Evolutionary conservation across 2,329 filamentous ascomycete species (phyloP).

Genomic region (Xylariales sp.): DNA sequence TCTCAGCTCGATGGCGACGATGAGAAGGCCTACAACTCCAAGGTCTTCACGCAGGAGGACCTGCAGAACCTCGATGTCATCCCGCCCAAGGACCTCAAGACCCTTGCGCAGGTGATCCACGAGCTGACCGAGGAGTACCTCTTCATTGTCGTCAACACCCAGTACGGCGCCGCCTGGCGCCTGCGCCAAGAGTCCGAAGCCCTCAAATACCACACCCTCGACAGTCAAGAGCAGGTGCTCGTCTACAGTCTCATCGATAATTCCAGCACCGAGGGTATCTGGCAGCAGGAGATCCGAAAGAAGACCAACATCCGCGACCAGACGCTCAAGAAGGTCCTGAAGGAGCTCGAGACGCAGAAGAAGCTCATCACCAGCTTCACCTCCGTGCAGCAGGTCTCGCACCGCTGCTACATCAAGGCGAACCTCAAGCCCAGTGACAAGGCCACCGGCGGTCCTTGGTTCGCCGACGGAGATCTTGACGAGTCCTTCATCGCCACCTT

Average conservation of each 20-base stretch:
- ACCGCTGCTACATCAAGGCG: slow-evolving; percentile 95
- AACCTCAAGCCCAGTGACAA: slow-evolving; percentile 82
- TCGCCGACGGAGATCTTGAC: slow-evolving; percentile 86
- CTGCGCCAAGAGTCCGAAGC: slow-evolving; percentile 57
- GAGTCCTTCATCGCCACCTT: slow-evolving; percentile 80
- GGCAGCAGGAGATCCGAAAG: slow-evolving; percentile 80
- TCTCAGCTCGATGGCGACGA: slow-evolving; percentile 37
- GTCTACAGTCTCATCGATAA: slow-evolving; percentile 89
- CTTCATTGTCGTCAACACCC: slow-evolving; percentile 44
- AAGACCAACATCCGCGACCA: slow-evolving; percentile 81
- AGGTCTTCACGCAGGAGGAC: slow-evolving; percentile 55
- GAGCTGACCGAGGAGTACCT: slow-evolving; percentile 56
- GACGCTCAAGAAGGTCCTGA: slow-evolving; percentile 75
- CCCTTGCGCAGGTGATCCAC: slow-evolving; percentile 53
- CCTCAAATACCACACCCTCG: slow-evolving; percentile 45
- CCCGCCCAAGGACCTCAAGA: slow-evolving; percentile 49
- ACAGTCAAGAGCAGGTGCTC: slow-evolving; percentile 74
- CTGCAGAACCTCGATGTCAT: slow-evolving; percentile 54
- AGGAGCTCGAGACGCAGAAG: slow-evolving; percentile 70
- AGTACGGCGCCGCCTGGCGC: slow-evolving; percentile 48
- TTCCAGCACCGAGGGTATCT: slow-evolving; percentile 79
- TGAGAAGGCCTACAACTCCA: slow-evolving; percentile 34
- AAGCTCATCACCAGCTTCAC: slow-evolving; percentile 85
- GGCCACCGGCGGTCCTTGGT: slow-evolving; percentile 92
- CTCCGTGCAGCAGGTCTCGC: slow-evolving; percentile 82